Evolutionary conservation across 371 early-diverging fungal species (phyloP).

Genomic region (Mucor plumbeus): DNA sequence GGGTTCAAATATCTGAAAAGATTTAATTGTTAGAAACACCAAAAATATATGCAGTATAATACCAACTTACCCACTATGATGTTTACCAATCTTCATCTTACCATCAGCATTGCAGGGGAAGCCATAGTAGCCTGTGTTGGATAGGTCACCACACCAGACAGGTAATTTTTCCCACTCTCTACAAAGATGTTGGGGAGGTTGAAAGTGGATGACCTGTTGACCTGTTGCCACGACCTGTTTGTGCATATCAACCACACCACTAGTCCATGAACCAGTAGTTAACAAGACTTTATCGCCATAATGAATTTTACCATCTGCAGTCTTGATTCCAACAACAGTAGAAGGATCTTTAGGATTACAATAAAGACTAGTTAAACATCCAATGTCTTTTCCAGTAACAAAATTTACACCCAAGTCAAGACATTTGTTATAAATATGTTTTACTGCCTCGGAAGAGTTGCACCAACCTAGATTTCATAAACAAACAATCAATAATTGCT

Average conservation of each 20-base stretch:
- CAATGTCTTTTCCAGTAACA: conserved; percentile 32
- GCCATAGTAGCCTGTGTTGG: conserved; percentile 51
- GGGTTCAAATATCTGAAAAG: conserved; percentile 30
- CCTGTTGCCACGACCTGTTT: conserved; percentile 51
- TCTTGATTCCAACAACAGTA: conserved; percentile 49
- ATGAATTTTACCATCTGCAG: conserved; percentile 47
- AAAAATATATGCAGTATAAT: too few species aligned
- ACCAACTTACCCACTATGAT: conserved; percentile 37
- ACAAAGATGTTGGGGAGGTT: conserved; percentile 22
- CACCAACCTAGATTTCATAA: conserved; percentile 40
- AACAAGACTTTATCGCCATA: conserved; percentile 49
- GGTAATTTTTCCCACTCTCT: conserved; percentile 40
- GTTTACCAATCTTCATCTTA: conserved; percentile 50
- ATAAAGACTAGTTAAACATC: conserved; percentile 24
- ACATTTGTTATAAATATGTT: conserved; percentile 43
- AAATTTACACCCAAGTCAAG: conserved; percentile 42
- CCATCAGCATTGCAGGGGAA: conserved; percentile 50
- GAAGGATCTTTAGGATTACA: conserved; percentile 19
- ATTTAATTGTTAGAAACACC: neutral
- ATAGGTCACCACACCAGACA: conserved; percentile 60
- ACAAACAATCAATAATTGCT: neutral
- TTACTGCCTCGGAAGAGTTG: conserved; percentile 44
- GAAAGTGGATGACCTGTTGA: conserved; percentile 60
- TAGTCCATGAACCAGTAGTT: conserved; percentile 65
- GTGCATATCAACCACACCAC: conserved; percentile 48